phyloP scores from a whole-genome alignment of 208 protist genomes.

The Spironucleus salmonicida region DNA sequence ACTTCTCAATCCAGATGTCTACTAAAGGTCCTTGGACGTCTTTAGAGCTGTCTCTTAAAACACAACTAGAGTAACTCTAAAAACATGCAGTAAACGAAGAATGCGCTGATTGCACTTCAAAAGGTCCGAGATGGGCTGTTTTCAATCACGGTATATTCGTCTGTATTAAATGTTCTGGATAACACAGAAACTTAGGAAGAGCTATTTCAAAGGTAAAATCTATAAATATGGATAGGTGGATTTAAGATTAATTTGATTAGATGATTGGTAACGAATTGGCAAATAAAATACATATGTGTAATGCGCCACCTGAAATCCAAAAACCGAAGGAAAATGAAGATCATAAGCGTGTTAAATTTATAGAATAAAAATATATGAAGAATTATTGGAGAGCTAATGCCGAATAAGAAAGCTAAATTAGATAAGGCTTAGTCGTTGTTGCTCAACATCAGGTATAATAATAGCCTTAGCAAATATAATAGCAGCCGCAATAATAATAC shows the following conservation, averaged over 20 bases:
- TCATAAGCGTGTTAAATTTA: neutral
- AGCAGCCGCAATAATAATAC: no score
- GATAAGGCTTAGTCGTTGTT: no score
- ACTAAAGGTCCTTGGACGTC: no score
- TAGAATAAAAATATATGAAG: conserved; percentile 13
- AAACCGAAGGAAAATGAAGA: conserved; percentile 25
- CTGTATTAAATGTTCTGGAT: conserved; percentile 28
- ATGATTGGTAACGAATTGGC: neutral
- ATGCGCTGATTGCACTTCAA: conserved; percentile 23
- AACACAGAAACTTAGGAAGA: neutral
- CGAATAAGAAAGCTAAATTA: no score
- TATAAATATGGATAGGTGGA: conserved; percentile 23
- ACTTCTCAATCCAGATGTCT: no score
- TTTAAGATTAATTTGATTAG: neutral
- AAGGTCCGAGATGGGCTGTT: neutral
- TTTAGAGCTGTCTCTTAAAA: no score
- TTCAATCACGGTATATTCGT: conserved; percentile 29
- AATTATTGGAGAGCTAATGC: no score
- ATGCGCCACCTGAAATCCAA: neutral
- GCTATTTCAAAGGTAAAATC: conserved; percentile 12
- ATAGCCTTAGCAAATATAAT: no score
- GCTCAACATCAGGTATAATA: no score
- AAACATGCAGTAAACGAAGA: neutral
- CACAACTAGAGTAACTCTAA: no score
- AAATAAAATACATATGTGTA: neutral